A percentile compares a stretch with the other conserved stretches of the same genome.
These are phyloP conservation scores for Clonostachys rosea DNA, from an alignment of 2,329 filamentous ascomycete genomes.

Conservation along the genomic window DNA sequence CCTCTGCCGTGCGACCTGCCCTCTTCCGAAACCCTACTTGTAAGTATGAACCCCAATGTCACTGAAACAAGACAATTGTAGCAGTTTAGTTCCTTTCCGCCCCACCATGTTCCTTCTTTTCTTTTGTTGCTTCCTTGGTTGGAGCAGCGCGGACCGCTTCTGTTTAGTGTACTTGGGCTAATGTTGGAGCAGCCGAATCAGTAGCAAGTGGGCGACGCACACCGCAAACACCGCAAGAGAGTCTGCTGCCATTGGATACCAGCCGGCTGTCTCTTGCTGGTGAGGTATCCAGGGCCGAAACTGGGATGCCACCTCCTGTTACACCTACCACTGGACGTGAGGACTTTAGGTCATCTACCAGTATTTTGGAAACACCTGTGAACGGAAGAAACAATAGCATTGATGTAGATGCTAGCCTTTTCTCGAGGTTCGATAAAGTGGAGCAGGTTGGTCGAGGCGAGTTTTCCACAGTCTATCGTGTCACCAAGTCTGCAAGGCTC, in stretches of 20 bases:
- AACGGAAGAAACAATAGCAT: slow-evolving; percentile 67
- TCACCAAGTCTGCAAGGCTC: slow-evolving; percentile 39
- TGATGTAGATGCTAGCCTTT: slow-evolving; percentile 66
- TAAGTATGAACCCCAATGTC: slow-evolving; percentile 26
- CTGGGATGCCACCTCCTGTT: slow-evolving; percentile 52
- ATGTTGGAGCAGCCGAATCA: slow-evolving; percentile 58
- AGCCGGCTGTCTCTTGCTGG: slow-evolving; percentile 80
- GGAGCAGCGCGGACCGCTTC: slow-evolving; percentile 22
- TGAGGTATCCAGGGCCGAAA: slow-evolving; percentile 24
- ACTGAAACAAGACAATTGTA: background rate
- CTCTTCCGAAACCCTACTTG: slow-evolving; percentile 32
- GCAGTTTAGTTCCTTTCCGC: too few species aligned
- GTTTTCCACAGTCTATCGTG: slow-evolving; percentile 88
- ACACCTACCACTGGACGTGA: slow-evolving; percentile 67
- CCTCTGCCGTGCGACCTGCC: slow-evolving; percentile 31
- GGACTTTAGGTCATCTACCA: slow-evolving; percentile 43
- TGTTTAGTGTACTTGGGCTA: slow-evolving; percentile 40
- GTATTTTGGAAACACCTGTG: slow-evolving; percentile 60
- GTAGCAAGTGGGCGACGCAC: slow-evolving; percentile 52
- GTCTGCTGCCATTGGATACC: slow-evolving; percentile 70
- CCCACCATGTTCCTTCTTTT: too few species aligned
- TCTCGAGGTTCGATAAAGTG: slow-evolving; percentile 74
- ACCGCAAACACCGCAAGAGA: slow-evolving; percentile 76
- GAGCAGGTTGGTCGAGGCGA: slow-evolving; percentile 81
- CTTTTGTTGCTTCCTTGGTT: slow-evolving; percentile 14